Base-by-base conservation (phyloP, 345 rosid genomes). In the Euphorbia lathyris region DNA sequence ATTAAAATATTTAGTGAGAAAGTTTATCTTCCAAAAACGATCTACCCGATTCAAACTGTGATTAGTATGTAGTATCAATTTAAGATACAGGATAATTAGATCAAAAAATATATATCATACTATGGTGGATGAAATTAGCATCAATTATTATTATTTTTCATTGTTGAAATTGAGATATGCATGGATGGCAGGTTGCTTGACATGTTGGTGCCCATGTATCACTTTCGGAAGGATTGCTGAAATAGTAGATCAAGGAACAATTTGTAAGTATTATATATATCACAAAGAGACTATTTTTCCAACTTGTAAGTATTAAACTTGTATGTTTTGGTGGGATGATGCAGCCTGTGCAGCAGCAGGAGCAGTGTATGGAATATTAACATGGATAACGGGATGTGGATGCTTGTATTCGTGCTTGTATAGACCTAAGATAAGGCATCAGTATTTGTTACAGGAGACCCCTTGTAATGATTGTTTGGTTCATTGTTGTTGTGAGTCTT, bases 311-410 rank as follows among this genome's bases (percentile, higher is more conserved):
- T n/a, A n/a, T n/a, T n/a, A n/a, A n/a, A n/a, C n/a, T n/a, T 34
- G 38, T 3, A 7, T 51, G 53, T 62, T 12, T 11, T 63, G 48
- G 27, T 56, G 48, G 42, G 22, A 34, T 34, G 38, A 34, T 66
- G 27, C 78, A 84, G 87, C 83, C 27, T 83, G 81, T 59, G 71
- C 51, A 17, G 47, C 50, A 11, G 72, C 62, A 53, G 87, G 83
- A 5, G 66, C 74, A 20, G 0, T 80, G 0, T 79, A 71, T 42
- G 64, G 47, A 5, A 1, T 78, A 36, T 60, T 82, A 3, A 0
- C 55, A 42, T 34, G 32, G 2, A 27, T 66, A 0, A 65, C 68
- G 3, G 77, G 81, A 0, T 76, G 68, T 9, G 59, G 62, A 5
- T 76, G 77, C 30, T 4, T 74, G 0, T 72, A 58, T 25, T 83